Evolutionary conservation across 2,329 filamentous ascomycete genomes (phyloP), one percentile per base, ranked within the genome.

Genomic region (Exophiala sideris): DNA sequence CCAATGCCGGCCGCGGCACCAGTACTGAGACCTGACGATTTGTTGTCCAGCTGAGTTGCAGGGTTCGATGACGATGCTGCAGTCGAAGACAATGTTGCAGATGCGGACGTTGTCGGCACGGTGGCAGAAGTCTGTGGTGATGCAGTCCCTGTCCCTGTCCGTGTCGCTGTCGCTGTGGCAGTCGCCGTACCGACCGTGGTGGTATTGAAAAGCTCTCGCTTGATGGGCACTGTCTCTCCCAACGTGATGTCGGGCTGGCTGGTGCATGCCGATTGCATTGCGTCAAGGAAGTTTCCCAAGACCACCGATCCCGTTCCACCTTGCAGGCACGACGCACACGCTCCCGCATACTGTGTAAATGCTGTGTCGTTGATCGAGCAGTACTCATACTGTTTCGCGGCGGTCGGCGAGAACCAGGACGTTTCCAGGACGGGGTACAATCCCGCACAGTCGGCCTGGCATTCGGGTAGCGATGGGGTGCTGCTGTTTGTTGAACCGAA

Each of bases 351-450:
- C 10, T n/a, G 18, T 40, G 50, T n/a, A 14, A 52, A 52, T 18
- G 50, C 50, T 5, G 34, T 52, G 20, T 52, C 14, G 20, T 52
- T 47, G 35, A 52, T 52, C 34, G 50, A 46, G 42, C 50, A 52
- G 24, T 52, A 52, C 12, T 39, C 50, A 18, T 52, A 52, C 18
- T 52, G 50, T 32, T 46, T 8, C 8, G 50, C 42, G 11, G 50
- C 18, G 3, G 29, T 9, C 3, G 50, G 33, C 11, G 35, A 32
- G 42, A 52, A 52, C 50, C 50, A 52, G 34, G 50, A 52, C 5
- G 40, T 24, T 33, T 20, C 9, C 20, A 52, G 42, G 2, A 47
- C 44, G 7, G 50, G 41, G 24, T 52, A 52, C n/a, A 52, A 29
- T 8, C 42, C 50, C 11, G 50, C 42, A 35, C 50, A 52, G 35